Evolutionary conservation across 2,329 filamentous ascomycete species (phyloP).

Genomic region (Pseudocercospora ulei): DNA sequence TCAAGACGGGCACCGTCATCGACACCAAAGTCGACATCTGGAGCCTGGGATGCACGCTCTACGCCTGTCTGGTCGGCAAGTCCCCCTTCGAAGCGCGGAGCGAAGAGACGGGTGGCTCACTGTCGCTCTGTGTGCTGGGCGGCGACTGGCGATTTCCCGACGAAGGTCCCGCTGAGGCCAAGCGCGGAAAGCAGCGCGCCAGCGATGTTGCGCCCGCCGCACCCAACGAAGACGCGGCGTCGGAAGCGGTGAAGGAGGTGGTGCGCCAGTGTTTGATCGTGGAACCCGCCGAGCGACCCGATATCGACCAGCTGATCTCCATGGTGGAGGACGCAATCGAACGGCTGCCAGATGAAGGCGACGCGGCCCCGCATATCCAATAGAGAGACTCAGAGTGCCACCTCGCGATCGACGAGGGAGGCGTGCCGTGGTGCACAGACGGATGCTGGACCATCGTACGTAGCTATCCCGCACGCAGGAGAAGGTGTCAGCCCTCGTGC

Average conservation of each 20-base stretch:
- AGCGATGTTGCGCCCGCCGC: slow-evolving; percentile 26
- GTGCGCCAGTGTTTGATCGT: slow-evolving; percentile 78
- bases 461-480: too few relatives aligned
- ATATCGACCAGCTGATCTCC: slow-evolving; percentile 71
- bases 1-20: slow-evolving; percentile 81
- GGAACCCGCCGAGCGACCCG: slow-evolving; percentile 77
- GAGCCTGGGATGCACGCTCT: slow-evolving; percentile 95
- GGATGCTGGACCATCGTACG: too few relatives aligned
- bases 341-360: slow-evolving; percentile 50
- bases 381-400: too few relatives aligned
- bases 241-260: slow-evolving; percentile 73
- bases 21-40: slow-evolving; percentile 98
- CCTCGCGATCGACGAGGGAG: too few relatives aligned
- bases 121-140: slow-evolving; percentile 84
- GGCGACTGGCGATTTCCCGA: slow-evolving; percentile 97
- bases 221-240: slow-evolving; percentile 51
- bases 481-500: too few relatives aligned
- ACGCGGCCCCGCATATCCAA: slow-evolving; percentile 28
- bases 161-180: slow-evolving; percentile 55
- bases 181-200: slow-evolving; percentile 47
- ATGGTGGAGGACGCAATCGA: slow-evolving; percentile 67
- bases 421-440: too few relatives aligned
- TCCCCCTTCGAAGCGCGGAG: slow-evolving; percentile 91
- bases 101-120: slow-evolving; percentile 87
- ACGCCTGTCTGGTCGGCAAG: slow-evolving; percentile 91